Evolutionary conservation across 2,329 filamentous ascomycete species (phyloP).

Genomic region (Trichoderma cornu-damae): DNA sequence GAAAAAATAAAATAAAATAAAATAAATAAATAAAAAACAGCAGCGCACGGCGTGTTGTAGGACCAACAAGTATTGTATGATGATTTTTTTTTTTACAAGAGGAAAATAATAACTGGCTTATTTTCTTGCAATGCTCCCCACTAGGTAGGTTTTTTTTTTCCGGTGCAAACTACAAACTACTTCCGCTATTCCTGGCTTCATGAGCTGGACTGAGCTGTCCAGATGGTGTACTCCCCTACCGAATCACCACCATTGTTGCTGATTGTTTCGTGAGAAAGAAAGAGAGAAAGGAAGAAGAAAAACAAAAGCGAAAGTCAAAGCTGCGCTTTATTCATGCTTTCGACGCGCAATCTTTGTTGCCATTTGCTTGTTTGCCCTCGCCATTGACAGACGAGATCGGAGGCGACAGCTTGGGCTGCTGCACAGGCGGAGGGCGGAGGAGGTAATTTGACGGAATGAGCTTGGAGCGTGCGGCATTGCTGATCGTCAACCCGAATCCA

Average conservation of each 20-base stretch:
- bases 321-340: neutral
- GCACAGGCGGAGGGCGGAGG: conserved; percentile 58
- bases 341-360: neutral
- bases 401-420: conserved; percentile 12
- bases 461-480: conserved; percentile 64
- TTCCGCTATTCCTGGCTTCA: neutral
- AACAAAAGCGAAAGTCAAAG: neutral
- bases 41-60: too few species aligned
- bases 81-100: too few species aligned
- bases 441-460: conserved; percentile 71
- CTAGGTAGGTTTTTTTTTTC: neutral
- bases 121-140: neutral
- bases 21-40: too few species aligned
- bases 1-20: too few species aligned
- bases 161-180: neutral
- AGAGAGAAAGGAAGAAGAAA: too few species aligned
- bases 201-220: too few species aligned
- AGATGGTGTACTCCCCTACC: neutral
- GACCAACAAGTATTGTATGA: too few species aligned
- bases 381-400: neutral
- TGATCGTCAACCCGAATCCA: conserved; percentile 83
- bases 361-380: neutral
- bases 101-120: too few species aligned
- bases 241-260: neutral
- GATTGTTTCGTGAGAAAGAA: too few species aligned